Conservation (phyloP, 257 asterid genomes). For the Ocimum tenuiflorum region DNA sequence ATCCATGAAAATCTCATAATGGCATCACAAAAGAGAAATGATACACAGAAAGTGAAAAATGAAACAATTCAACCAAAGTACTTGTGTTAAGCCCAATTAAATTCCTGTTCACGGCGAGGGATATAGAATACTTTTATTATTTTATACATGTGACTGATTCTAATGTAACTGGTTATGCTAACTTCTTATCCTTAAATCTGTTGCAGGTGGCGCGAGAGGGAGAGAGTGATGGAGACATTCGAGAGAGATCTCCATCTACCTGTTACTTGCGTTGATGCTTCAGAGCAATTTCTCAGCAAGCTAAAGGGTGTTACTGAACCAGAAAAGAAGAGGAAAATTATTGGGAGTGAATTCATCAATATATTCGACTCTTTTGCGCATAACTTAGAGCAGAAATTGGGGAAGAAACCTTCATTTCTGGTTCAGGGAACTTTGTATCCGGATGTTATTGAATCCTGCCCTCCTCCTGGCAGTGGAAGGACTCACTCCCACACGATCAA, state of each 20-base stretch:
- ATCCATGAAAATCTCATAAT: too few species aligned
- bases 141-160: background rate
- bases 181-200: too few species aligned
- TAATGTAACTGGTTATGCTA: too few species aligned
- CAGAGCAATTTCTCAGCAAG: slow-evolving; percentile 79
- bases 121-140: too few species aligned
- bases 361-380: slow-evolving; percentile 76
- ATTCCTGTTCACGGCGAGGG: too few species aligned
- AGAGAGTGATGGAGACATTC: slow-evolving; percentile 86
- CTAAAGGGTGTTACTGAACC: slow-evolving; percentile 93
- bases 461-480: slow-evolving; percentile 97
- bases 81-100: too few species aligned
- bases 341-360: slow-evolving; percentile 78
- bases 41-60: too few species aligned
- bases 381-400: slow-evolving; percentile 61
- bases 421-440: slow-evolving; percentile 99
- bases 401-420: slow-evolving; percentile 61
- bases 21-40: too few species aligned
- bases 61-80: too few species aligned
- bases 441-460: slow-evolving; percentile 95
- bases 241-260: slow-evolving; percentile 87
- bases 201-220: slow-evolving; percentile 71
- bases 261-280: slow-evolving; percentile 79
- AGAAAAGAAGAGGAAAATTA: slow-evolving; percentile 86
- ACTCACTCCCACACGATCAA: slow-evolving; percentile 97